phyloP scores from a whole-genome alignment of 129 eudicot genomes.

The carrot (Daucus carota) region DH1_v3.0 NC_030382.2:51243001-51243500 shows the following conservation, averaged over 20 bases:
- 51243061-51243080: constrained; percentile 17
- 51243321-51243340: not conserved
- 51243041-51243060: constrained; percentile 16
- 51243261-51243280: constrained; percentile 78
- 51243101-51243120: constrained; percentile 13
- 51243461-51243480: not conserved
- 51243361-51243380: not conserved
- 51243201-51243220: constrained; percentile 47
- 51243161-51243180: constrained; percentile 13
- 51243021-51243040: too few relatives aligned
- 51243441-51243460: not conserved
- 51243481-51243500: too few relatives aligned
- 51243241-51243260: constrained; percentile 69
- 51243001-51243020: not conserved
- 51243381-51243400: too few relatives aligned
- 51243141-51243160: constrained; percentile 47
- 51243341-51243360: not conserved
- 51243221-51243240: constrained; percentile 63
- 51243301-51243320: constrained; percentile 51
- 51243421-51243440: too few relatives aligned
- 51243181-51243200: constrained; percentile 21
- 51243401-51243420: not conserved
- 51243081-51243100: constrained; percentile 23
- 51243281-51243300: constrained; percentile 60
- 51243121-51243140: constrained; percentile 40